A percentile compares a stretch with the other conserved stretches of the same genome.
phyloP scores from a whole-genome alignment of 331 rosid genomes.

The Acacia concinna region DNA sequence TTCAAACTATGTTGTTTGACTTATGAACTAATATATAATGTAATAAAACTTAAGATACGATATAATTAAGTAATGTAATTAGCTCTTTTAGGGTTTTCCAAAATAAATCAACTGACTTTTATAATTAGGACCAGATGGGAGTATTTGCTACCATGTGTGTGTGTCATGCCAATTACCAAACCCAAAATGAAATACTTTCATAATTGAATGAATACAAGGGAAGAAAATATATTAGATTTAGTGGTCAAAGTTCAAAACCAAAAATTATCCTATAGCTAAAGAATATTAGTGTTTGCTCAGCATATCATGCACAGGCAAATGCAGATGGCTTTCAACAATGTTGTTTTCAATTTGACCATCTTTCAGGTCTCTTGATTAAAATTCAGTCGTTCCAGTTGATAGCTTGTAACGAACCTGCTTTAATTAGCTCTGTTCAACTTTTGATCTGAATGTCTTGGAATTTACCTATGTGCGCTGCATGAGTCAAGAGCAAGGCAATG shows the following conservation, averaged over 20 bases:
- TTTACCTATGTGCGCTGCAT: conserved; percentile 1
- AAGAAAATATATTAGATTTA: not conserved
- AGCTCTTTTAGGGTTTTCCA: too few species aligned
- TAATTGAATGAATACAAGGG: not conserved
- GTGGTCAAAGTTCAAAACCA: not conserved
- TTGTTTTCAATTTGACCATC: not conserved
- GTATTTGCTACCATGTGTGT: not conserved
- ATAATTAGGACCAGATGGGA: too few species aligned
- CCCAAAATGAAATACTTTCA: not conserved
- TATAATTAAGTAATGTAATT: too few species aligned
- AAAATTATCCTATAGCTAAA: not conserved
- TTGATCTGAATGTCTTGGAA: not conserved
- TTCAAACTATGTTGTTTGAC: too few species aligned
- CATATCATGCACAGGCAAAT: not conserved
- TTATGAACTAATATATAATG: too few species aligned
- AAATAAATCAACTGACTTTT: too few species aligned
- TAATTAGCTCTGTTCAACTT: not conserved
- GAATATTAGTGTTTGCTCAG: not conserved
- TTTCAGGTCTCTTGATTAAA: not conserved
- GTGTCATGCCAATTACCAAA: not conserved
- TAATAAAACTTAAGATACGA: too few species aligned
- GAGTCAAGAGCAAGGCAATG: conserved; percentile 3
- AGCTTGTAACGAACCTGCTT: not conserved
- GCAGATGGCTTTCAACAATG: not conserved
- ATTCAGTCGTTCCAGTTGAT: not conserved